phyloP scores from a whole-genome alignment of 2,329 filamentous ascomycete species.

The Pseudogymnoascus sp. region DNA sequence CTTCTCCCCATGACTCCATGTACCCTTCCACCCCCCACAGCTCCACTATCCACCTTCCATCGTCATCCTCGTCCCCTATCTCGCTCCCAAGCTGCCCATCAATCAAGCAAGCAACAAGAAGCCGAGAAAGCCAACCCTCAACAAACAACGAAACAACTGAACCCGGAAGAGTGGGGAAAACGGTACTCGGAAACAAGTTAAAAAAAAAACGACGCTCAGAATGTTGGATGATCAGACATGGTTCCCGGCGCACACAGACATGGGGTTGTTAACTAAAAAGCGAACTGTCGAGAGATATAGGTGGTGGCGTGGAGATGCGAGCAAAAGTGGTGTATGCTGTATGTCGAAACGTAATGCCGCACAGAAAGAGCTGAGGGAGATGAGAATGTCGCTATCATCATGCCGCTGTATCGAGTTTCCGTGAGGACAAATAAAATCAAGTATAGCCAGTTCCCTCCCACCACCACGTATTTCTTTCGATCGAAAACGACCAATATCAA shows the following conservation, averaged over 20 bases:
- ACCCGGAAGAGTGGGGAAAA: neutral
- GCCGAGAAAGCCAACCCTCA: neutral
- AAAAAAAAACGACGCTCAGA: neutral
- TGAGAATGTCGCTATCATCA: slow-evolving; percentile 4
- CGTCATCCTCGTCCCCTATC: neutral
- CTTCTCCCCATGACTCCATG: neutral
- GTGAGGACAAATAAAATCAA: slow-evolving; percentile 3
- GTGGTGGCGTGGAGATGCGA: neutral
- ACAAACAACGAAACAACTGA: neutral
- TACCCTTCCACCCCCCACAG: neutral
- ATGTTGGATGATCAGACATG: slow-evolving; percentile 7
- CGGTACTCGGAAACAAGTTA: neutral
- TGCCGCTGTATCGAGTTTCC: slow-evolving; percentile 3
- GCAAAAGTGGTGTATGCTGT: neutral
- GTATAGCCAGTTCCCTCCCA: slow-evolving; percentile 1
- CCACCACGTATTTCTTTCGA: neutral
- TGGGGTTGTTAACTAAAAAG: neutral
- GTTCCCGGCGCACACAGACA: neutral
- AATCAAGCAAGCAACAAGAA: neutral
- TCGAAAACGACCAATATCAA: neutral
- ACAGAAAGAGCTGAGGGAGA: neutral
- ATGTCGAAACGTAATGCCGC: neutral
- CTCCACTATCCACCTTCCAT: neutral
- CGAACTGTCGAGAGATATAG: neutral
- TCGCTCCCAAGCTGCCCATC: neutral